phyloP scores from a whole-genome alignment of 345 rosid genomes.

The Eucalyptus lansdowneana region DNA sequence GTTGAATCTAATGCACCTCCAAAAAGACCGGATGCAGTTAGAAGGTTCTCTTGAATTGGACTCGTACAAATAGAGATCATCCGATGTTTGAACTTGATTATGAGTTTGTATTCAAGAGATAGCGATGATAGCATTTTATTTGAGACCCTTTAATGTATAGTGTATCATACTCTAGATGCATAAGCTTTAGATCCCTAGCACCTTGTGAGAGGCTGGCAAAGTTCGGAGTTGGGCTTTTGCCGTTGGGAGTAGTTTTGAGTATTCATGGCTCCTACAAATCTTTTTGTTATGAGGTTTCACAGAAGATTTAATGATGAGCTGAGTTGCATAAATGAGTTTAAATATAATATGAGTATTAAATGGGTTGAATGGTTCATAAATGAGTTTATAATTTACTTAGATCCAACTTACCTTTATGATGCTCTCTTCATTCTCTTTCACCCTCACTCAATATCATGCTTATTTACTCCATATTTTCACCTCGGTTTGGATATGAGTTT shows the following conservation, averaged over 20 bases:
- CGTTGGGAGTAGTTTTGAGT: neutral
- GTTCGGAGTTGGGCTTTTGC: neutral
- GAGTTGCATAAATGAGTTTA: neutral
- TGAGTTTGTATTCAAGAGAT: neutral
- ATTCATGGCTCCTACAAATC: neutral
- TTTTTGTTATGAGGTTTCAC: neutral
- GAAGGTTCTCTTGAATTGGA: neutral
- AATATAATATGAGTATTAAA: neutral
- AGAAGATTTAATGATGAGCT: neutral
- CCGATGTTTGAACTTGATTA: neutral
- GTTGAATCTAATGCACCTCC: neutral
- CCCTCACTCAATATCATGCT: neutral
- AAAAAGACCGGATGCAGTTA: fast-evolving
- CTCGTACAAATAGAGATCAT: neutral
- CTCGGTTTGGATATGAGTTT: too few species aligned
- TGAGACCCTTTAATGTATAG: neutral
- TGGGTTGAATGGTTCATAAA: neutral
- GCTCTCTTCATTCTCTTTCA: neutral
- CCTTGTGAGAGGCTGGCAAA: neutral
- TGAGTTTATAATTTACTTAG: too few species aligned
- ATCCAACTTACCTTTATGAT: too few species aligned
- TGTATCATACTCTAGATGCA: neutral
- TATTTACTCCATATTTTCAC: neutral
- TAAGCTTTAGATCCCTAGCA: neutral
- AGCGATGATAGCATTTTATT: neutral